Evolutionary conservation across 179 eudicot genomes (phyloP).

Genomic region (Spinacia oleracea): DNA sequence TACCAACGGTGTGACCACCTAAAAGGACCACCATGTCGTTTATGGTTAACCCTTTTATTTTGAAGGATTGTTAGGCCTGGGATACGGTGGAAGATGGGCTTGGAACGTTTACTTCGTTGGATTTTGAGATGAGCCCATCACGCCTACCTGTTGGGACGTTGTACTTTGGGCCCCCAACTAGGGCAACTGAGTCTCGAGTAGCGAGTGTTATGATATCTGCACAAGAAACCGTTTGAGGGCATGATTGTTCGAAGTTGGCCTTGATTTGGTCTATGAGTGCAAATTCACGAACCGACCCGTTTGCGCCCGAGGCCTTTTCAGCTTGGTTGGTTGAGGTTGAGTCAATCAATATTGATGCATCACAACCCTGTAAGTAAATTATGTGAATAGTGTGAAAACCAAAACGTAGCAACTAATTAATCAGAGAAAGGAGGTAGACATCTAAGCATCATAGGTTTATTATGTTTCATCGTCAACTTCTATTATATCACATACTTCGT

Average conservation of each 20-base stretch:
- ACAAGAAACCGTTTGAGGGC: constrained; percentile 53
- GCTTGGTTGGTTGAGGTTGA: constrained; percentile 36
- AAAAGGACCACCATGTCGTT: constrained; percentile 52
- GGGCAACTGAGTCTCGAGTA: constrained; percentile 47
- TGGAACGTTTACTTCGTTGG: constrained; percentile 40
- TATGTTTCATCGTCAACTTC: not conserved
- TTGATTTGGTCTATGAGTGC: constrained; percentile 53
- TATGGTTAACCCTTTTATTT: constrained; percentile 34
- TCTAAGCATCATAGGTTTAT: constrained; percentile 69
- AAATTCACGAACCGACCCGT: constrained; percentile 49
- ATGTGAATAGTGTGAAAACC: no score
- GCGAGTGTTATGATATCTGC: constrained; percentile 62
- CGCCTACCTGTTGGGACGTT: constrained; percentile 52
- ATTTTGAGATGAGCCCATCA: constrained; percentile 47
- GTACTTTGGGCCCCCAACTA: constrained; percentile 53
- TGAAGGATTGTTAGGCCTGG: constrained; percentile 33
- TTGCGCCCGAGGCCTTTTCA: constrained; percentile 51
- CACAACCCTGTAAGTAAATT: no score
- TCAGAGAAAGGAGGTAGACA: constrained; percentile 50
- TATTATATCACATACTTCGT: no score
- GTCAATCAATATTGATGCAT: no score
- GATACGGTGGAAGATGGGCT: constrained; percentile 40
- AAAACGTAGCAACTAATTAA: no score
- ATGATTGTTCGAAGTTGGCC: constrained; percentile 36
- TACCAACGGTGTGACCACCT: constrained; percentile 62